phyloP scores from a whole-genome alignment of 2,329 filamentous ascomycete genomes.

The Sporothrix protearum region DNA sequence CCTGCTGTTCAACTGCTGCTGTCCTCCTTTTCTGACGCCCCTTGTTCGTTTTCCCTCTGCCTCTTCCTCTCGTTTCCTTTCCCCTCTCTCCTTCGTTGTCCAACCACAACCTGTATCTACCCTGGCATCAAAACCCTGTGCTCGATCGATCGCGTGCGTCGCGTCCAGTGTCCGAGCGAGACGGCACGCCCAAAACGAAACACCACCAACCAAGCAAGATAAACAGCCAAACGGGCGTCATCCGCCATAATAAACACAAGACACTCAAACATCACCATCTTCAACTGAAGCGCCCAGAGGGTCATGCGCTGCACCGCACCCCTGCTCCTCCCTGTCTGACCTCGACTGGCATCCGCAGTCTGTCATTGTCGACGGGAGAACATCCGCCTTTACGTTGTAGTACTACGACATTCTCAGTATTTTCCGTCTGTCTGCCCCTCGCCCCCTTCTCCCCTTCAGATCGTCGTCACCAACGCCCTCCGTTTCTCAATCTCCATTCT shows the following conservation, averaged over 20 bases:
- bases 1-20: background rate
- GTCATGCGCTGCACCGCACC: background rate
- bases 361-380: background rate
- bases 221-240: background rate
- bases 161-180: background rate
- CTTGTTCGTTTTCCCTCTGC: slow-evolving; percentile 1
- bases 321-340: background rate
- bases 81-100: background rate
- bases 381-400: background rate
- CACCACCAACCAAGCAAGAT: background rate
- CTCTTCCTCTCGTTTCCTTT: background rate
- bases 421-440: background rate
- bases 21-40: background rate
- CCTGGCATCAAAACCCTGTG: background rate
- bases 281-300: background rate
- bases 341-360: slow-evolving; percentile 1
- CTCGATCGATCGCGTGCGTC: slow-evolving; percentile 18
- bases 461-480: slow-evolving; percentile 16
- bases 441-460: background rate
- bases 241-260: background rate
- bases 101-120: slow-evolving; percentile 7
- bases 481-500: background rate
- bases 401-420: background rate
- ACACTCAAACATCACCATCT: background rate
- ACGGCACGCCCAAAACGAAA: background rate